Evolutionary conservation across 352 stramenopile species (phyloP), one percentile per base, ranked within the genome.

Genomic region (Phytophthora sp.): DNA sequence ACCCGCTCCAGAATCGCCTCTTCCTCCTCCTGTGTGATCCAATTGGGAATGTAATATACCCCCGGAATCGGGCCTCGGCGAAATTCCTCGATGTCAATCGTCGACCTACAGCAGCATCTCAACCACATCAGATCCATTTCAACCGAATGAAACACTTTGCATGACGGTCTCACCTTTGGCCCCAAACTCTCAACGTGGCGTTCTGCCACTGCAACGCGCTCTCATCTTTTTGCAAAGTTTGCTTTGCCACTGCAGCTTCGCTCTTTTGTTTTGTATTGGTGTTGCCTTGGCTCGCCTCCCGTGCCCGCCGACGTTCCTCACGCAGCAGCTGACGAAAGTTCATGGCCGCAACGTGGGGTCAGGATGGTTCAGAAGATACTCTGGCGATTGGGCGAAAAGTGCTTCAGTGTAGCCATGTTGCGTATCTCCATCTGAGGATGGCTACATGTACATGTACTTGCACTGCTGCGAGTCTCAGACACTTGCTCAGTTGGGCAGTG

Each of bases 21-120:
- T 41, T 92, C 83, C 44, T 92, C 83, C 8, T 77, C 68, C 18
- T 74, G 31, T 10, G 76, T 75, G 57, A 92, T 70, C 78, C 78
- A 92, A 27, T 92, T 68, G 10, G 80, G 79, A 12, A 92, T 69
- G 54, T 87, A 89, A 37, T 80, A 86, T 20, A 88, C 75, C 0
- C 57, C 73, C 9, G 67, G 52, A 37, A 92, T 87, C 0, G 59
- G 69, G 0, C 66, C 64, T 30, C 71, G 63, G 3, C 46, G 61
- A 41, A 78, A 85, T 8, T 43, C 42, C 4, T 74, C 63, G 0
- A 88, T 52, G 11, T 83, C 61, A 1, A 85, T 54, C 17, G 51
- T 43, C 5, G 49, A 42, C 18, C 73, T 84, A 27, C 27, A 49
- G 4, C 37, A 15, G 26, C 0, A 34, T 1, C 56, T 10, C 41